Evolutionary conservation across 148 eudicot genomes (phyloP).

Genomic region (Persicaria tinctoria): DNA sequence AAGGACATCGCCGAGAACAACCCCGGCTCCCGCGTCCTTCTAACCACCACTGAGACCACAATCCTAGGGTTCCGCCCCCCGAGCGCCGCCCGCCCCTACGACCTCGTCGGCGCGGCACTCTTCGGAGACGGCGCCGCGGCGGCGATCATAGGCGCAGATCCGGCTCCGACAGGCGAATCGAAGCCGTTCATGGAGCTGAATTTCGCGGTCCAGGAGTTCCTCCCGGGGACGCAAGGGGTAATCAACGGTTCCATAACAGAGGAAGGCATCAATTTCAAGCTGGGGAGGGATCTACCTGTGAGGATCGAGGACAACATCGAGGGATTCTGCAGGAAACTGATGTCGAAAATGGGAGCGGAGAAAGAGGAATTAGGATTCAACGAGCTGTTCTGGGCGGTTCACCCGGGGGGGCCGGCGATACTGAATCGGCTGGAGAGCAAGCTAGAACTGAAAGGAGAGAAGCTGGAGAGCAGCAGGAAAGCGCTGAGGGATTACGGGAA

Average conservation of each 20-base stretch:
- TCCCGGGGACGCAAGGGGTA: slow-evolving; percentile 59
- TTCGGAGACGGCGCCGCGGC: slow-evolving; percentile 87
- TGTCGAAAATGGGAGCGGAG: slow-evolving; percentile 24
- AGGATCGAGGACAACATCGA: slow-evolving; percentile 69
- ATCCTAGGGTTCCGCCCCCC: slow-evolving; percentile 76
- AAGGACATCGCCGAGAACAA: slow-evolving; percentile 79
- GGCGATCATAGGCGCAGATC: slow-evolving; percentile 43
- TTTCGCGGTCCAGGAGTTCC: slow-evolving; percentile 52
- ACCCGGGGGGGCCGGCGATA: slow-evolving; percentile 77
- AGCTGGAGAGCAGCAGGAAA: slow-evolving; percentile 58
- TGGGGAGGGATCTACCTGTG: slow-evolving; percentile 59
- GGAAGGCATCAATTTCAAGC: slow-evolving; percentile 66
- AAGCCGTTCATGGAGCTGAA: slow-evolving; percentile 59
- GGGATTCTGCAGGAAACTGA: slow-evolving; percentile 58
- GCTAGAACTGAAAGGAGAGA: slow-evolving; percentile 28
- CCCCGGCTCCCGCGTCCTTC: slow-evolving; percentile 54
- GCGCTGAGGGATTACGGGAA: slow-evolving; percentile 75
- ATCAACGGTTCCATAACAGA: slow-evolving; percentile 53
- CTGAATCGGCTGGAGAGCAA: slow-evolving; percentile 45
- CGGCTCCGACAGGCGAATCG: slow-evolving; percentile 23
- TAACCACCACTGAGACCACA: slow-evolving; percentile 68
- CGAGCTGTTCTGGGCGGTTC: slow-evolving; percentile 72
- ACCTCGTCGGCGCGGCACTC: slow-evolving; percentile 72
- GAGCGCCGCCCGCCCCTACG: slow-evolving; percentile 64
- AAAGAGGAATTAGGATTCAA: slow-evolving; percentile 27